Evolutionary conservation across 768 basidiomycete species (phyloP).

Genomic region (Daedaleopsis nitida): DNA sequence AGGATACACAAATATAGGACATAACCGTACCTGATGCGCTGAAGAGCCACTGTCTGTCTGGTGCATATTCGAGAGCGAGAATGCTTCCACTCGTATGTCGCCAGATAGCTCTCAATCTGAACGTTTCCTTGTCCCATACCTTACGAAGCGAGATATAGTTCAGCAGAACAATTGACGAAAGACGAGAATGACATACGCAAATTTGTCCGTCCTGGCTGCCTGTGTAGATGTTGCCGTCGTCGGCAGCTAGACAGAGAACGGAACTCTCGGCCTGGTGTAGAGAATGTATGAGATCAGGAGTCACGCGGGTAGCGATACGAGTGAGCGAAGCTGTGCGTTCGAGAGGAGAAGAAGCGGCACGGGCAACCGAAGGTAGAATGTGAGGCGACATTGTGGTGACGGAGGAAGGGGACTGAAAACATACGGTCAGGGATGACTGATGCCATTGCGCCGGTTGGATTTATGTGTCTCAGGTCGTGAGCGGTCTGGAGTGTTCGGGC

Average conservation of each 20-base stretch:
- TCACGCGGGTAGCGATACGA: constrained; percentile 5
- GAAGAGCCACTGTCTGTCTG: constrained; percentile 82
- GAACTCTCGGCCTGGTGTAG: constrained; percentile 70
- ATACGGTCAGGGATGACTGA: constrained; percentile 3
- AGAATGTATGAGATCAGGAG: constrained; percentile 55
- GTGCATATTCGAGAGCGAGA: constrained; percentile 73
- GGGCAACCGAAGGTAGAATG: background rate
- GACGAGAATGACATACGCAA: constrained; percentile 48
- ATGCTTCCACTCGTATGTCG: constrained; percentile 86
- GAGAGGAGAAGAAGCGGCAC: background rate
- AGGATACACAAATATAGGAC: background rate
- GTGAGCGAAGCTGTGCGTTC: constrained; percentile 21
- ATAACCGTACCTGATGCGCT: constrained; percentile 73
- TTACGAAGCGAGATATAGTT: constrained; percentile 31
- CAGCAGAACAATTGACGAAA: background rate
- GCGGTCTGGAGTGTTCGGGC: too few species aligned
- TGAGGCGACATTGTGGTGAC: constrained; percentile 4
- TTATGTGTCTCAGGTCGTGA: too few species aligned
- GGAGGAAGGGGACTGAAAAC: background rate
- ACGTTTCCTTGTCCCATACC: constrained; percentile 85
- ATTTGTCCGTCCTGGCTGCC: constrained; percentile 82
- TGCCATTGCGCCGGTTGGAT: background rate
- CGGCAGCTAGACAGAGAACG: constrained; percentile 75
- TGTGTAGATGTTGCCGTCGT: constrained; percentile 73
- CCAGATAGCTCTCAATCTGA: constrained; percentile 67